Evolutionary conservation across 345 rosid genomes (phyloP).

Genomic region (Brassica rapa): DNA sequence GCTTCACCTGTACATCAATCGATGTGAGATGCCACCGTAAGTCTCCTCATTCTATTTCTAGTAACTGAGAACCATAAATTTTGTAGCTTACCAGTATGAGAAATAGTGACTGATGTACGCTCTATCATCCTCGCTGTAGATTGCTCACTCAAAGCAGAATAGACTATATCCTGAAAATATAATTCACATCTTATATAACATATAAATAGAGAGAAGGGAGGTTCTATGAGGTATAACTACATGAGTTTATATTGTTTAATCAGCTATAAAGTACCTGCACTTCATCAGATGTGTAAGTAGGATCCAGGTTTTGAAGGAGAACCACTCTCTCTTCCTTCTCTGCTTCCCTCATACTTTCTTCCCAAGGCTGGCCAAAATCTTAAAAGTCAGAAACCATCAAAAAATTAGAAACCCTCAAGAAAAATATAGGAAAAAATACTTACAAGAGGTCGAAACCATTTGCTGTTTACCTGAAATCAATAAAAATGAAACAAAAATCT

Average conservation of each 20-base stretch:
- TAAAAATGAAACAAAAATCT: conserved; percentile 31
- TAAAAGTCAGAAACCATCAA: neutral
- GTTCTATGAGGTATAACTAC: neutral
- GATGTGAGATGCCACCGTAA: conserved; percentile 21
- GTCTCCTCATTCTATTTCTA: conserved; percentile 1
- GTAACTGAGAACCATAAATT: conserved; percentile 13
- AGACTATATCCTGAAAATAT: conserved; percentile 58
- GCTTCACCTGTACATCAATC: conserved; percentile 65
- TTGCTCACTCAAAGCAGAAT: conserved; percentile 59
- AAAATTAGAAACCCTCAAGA: conserved; percentile 5
- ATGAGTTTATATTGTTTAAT: neutral
- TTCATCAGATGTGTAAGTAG: conserved; percentile 59
- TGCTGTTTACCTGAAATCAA: conserved; percentile 67
- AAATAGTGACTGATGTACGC: conserved; percentile 47
- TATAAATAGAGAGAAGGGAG: neutral
- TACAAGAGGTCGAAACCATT: conserved; percentile 75
- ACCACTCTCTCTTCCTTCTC: conserved; percentile 57
- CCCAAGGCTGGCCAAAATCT: conserved; percentile 63
- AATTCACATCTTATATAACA: neutral
- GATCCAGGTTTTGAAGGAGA: conserved; percentile 75
- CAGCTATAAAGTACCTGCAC: conserved; percentile 47
- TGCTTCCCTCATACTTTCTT: conserved; percentile 60
- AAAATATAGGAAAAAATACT: conserved; percentile 43
- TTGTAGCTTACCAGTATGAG: conserved; percentile 57
- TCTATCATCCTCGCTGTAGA: conserved; percentile 74